Evolutionary conservation across 129 eudicot species (phyloP).

Genomic region (Centrapalus pauciflorus): DNA sequence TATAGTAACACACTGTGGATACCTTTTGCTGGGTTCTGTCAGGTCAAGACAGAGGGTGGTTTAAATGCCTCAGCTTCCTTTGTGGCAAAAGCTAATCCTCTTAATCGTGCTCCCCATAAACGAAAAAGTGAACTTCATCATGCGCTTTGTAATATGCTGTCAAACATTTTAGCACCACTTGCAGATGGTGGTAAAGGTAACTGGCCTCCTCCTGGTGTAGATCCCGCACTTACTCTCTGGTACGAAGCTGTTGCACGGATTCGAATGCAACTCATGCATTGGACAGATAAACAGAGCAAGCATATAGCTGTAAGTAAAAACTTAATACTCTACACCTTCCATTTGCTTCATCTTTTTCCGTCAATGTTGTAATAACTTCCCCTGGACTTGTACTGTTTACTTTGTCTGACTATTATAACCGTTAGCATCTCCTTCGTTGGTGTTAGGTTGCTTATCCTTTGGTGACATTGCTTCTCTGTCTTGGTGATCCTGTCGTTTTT

Average conservation of each 20-base stretch:
- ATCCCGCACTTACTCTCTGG: constrained; percentile 88
- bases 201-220: constrained; percentile 98
- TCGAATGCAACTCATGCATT: constrained; percentile 74
- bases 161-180: constrained; percentile 90
- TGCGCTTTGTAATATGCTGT: constrained; percentile 95
- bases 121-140: constrained; percentile 96
- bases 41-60: constrained; percentile 98
- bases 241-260: constrained; percentile 97
- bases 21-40: constrained; percentile 14
- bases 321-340: neutral
- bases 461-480: constrained; percentile 97
- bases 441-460: constrained; percentile 89
- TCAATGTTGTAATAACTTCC: neutral
- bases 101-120: constrained; percentile 86
- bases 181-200: constrained; percentile 94
- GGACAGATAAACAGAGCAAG: constrained; percentile 98
- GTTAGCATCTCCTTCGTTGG: neutral
- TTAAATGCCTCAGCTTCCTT: constrained; percentile 93
- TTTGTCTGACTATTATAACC: neutral
- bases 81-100: constrained; percentile 97
- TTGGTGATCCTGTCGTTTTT: constrained; percentile 85
- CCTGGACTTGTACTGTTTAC: neutral
- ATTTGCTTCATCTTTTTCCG: neutral
- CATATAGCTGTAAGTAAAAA: constrained; percentile 76
- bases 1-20: constrained; percentile 7